These are phyloP conservation scores for Colletotrichum brevisporum DNA, from an alignment of 2,329 filamentous ascomycete species.

Conservation along the genomic window DNA sequence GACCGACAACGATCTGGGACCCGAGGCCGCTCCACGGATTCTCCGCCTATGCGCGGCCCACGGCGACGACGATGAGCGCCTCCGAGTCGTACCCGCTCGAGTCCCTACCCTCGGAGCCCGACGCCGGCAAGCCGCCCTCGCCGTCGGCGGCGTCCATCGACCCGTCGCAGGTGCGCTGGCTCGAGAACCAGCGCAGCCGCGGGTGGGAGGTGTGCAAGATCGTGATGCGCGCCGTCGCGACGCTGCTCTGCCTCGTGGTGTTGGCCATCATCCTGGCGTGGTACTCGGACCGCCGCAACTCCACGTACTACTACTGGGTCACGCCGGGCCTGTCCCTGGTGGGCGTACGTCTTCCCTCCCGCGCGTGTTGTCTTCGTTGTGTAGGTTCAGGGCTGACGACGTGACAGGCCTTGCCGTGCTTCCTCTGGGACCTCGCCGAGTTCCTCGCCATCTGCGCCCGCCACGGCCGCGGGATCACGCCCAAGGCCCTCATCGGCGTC, in stretches of 20 bases:
- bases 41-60: conserved; percentile 13
- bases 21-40: not conserved
- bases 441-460: conserved; percentile 45
- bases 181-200: conserved; percentile 29
- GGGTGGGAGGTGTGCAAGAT: conserved; percentile 45
- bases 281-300: not conserved
- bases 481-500: conserved; percentile 47
- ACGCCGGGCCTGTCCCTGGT: conserved; percentile 17
- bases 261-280: conserved; percentile 29
- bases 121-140: conserved; percentile 43
- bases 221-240: conserved; percentile 41
- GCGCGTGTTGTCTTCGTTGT: too few species aligned
- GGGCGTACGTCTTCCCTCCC: conserved; percentile 10
- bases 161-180: conserved; percentile 34
- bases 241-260: conserved; percentile 37
- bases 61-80: conserved; percentile 32
- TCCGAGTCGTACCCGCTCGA: conserved; percentile 39
- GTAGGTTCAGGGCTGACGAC: not conserved
- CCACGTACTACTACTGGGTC: not conserved
- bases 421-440: conserved; percentile 46
- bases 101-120: conserved; percentile 33
- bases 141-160: conserved; percentile 35
- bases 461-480: conserved; percentile 44
- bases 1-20: not conserved
- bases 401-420: conserved; percentile 27